Evolutionary conservation across 1,284 basidiomycete species (phyloP).

Genomic region (Cryptococcus depauperatus): DNA sequence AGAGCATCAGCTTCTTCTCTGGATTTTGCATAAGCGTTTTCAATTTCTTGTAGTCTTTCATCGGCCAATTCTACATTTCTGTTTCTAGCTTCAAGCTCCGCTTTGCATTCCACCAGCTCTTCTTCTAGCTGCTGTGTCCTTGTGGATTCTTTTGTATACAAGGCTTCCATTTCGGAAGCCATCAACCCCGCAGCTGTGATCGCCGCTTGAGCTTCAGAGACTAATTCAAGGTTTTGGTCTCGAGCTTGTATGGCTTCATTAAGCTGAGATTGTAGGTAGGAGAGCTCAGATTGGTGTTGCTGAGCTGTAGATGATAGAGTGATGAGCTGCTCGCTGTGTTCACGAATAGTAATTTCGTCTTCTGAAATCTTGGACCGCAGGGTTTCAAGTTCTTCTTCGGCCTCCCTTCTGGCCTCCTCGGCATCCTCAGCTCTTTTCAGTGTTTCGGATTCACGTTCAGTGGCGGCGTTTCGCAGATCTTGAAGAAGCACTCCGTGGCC

Average conservation of each 20-base stretch:
- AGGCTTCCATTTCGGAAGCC: conserved; percentile 60
- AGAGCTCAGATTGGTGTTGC: conserved; percentile 71
- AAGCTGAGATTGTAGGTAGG: conserved; percentile 58
- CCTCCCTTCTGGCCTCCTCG: conserved; percentile 69
- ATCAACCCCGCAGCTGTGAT: conserved; percentile 66
- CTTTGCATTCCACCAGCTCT: conserved; percentile 66
- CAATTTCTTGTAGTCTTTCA: conserved; percentile 60
- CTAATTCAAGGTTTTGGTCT: conserved; percentile 73
- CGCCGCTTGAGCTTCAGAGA: conserved; percentile 76
- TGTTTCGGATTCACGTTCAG: conserved; percentile 72
- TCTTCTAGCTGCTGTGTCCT: conserved; percentile 61
- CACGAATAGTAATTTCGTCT: conserved; percentile 64
- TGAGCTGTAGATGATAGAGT: conserved; percentile 66
- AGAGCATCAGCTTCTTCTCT: conserved; percentile 83
- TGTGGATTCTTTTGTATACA: conserved; percentile 61
- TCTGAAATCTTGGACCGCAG: conserved; percentile 60
- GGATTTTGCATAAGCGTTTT: conserved; percentile 78
- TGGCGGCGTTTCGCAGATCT: conserved; percentile 67
- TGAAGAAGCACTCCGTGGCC: conserved; percentile 64
- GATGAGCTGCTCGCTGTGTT: conserved; percentile 68
- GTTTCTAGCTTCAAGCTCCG: conserved; percentile 65
- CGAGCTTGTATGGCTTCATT: conserved; percentile 61
- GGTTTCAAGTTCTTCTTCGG: conserved; percentile 61
- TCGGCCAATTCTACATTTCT: conserved; percentile 65
- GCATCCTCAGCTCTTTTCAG: conserved; percentile 69